A percentile compares a stretch with the other conserved stretches of the same genome.
phyloP scores from a whole-genome alignment of 2,329 filamentous ascomycete genomes.

The Leptographium radiaticola region DNA sequence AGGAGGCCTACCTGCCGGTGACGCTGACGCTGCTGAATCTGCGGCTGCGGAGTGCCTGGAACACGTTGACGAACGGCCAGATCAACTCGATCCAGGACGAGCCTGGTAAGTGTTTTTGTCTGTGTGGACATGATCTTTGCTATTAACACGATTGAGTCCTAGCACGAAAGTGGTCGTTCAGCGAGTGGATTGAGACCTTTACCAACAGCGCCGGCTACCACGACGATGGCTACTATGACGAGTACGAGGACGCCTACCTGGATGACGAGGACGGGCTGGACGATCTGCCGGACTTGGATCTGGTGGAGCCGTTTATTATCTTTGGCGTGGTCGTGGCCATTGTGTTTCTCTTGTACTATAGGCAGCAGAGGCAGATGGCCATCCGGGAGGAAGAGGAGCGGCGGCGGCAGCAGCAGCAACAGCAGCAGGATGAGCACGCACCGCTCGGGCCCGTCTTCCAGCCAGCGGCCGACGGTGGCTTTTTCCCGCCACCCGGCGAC shows the following conservation, averaged over 20 bases:
- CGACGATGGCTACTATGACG: constrained; percentile 45
- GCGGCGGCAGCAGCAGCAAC: constrained; percentile 15
- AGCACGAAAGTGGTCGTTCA: constrained; percentile 62
- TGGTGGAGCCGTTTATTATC: constrained; percentile 73
- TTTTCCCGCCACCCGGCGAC: constrained; percentile 45
- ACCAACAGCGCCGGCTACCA: constrained; percentile 53
- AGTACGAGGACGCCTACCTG: constrained; percentile 34
- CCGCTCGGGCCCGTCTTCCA: constrained; percentile 21
- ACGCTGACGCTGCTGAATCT: constrained; percentile 80
- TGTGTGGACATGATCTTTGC: neutral
- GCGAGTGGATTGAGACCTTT: constrained; percentile 81
- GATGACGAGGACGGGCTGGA: constrained; percentile 43
- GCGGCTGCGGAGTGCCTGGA: constrained; percentile 81
- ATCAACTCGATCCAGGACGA: constrained; percentile 90
- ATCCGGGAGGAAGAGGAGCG: constrained; percentile 29
- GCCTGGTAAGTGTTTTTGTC: constrained; percentile 45
- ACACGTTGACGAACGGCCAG: constrained; percentile 77
- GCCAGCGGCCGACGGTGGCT: constrained; percentile 27
- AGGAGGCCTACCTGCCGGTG: constrained; percentile 88
- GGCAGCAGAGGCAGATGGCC: constrained; percentile 54
- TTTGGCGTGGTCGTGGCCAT: constrained; percentile 63
- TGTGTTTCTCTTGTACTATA: constrained; percentile 68
- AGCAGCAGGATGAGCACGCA: constrained; percentile 12
- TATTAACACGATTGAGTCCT: constrained; percentile 36
- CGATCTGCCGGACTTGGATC: constrained; percentile 56